Percentiles rank a stretch among this genome's conserved stretches.
phyloP scores from a whole-genome alignment of 208 protist species.

The Leishmania major region DNA sequence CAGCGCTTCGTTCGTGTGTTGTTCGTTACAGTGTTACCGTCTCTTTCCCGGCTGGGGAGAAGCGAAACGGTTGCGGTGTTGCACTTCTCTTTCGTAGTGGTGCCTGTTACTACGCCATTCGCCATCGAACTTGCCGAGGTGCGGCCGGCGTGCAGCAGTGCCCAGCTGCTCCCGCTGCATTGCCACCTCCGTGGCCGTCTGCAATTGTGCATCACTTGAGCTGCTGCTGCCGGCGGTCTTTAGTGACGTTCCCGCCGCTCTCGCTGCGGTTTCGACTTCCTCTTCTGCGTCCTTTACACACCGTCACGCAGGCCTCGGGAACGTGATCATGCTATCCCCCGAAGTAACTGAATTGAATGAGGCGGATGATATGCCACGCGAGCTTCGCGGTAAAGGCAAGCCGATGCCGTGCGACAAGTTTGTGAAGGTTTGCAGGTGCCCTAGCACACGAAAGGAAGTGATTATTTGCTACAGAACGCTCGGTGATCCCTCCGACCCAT shows the following conservation, averaged over 20 bases:
- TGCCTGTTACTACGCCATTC: not conserved
- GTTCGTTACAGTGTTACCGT: not conserved
- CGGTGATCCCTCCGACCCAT: constrained; percentile 52
- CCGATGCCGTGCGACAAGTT: constrained; percentile 57
- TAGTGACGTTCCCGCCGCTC: not conserved
- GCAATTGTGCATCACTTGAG: not conserved
- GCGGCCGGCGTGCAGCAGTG: not conserved
- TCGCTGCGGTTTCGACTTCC: not conserved
- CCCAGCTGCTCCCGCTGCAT: not conserved
- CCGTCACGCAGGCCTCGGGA: not conserved
- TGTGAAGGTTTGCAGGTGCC: constrained; percentile 47
- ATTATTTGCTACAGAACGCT: constrained; percentile 69
- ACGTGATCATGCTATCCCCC: not conserved
- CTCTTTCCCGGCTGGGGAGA: not conserved
- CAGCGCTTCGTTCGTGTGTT: not conserved
- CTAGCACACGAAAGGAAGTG: constrained; percentile 47
- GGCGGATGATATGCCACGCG: not conserved
- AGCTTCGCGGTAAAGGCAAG: not conserved
- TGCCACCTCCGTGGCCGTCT: not conserved
- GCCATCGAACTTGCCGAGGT: not conserved
- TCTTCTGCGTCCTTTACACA: not conserved
- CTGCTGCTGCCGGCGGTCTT: not conserved
- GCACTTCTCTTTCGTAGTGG: not conserved
- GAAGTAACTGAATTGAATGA: not conserved
- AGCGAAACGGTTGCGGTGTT: not conserved